Percentiles rank a stretch among this genome's conserved stretches.
phyloP scores from a whole-genome alignment of 805 yeast species.

The Candida dajiaensis region DNA sequence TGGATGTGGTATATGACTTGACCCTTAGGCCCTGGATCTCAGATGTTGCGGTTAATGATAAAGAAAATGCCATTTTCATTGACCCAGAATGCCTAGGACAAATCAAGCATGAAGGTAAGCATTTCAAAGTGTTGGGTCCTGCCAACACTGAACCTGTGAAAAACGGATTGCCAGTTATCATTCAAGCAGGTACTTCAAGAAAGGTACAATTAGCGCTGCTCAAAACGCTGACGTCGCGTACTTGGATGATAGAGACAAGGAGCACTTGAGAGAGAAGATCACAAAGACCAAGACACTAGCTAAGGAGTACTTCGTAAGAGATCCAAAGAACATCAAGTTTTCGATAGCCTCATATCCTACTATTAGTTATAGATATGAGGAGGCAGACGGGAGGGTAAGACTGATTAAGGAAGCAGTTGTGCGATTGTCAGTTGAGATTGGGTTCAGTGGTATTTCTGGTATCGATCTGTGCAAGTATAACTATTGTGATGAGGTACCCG shows the following conservation, averaged over 20 bases:
- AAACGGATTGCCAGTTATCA: constrained; percentile 35
- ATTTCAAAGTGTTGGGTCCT: constrained; percentile 26
- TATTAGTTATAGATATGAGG: constrained; percentile 32
- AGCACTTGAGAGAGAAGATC: constrained; percentile 7
- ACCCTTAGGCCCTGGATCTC: constrained; percentile 34
- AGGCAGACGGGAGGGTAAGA: constrained; percentile 28
- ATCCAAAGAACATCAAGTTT: constrained; percentile 29
- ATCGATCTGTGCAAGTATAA: constrained; percentile 30
- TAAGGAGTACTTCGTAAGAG: constrained; percentile 26
- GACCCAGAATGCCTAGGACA: constrained; percentile 32
- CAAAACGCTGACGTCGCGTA: constrained; percentile 35
- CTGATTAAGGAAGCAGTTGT: constrained; percentile 24
- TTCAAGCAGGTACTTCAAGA: constrained; percentile 38
- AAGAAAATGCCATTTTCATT: constrained; percentile 21
- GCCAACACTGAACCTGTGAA: constrained; percentile 34
- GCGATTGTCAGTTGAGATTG: constrained; percentile 32
- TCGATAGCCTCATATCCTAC: constrained; percentile 27
- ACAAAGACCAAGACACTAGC: constrained; percentile 25
- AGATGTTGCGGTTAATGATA: constrained; percentile 24
- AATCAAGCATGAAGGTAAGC: constrained; percentile 33
- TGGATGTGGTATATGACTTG: constrained; percentile 32
- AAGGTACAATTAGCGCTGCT: constrained; percentile 37
- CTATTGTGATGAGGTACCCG: constrained; percentile 27
- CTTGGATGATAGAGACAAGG: constrained; percentile 28
- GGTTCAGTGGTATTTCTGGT: constrained; percentile 37